Conservation (phyloP, 768 basidiomycete species). For the Phanerochaete sordida region DNA sequence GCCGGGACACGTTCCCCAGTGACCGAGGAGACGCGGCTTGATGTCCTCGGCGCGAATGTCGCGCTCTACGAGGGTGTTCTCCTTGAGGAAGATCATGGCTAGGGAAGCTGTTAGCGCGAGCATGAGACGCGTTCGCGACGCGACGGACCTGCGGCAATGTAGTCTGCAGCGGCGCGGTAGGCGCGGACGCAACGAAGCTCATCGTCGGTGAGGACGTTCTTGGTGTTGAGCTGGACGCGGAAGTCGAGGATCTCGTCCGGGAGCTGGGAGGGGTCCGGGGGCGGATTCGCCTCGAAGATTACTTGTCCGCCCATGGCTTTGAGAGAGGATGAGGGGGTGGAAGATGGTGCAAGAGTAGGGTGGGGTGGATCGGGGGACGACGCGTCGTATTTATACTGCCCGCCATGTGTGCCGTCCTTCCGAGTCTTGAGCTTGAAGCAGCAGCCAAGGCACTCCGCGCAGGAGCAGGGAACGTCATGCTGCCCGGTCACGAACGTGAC, state of each 20-base stretch:
- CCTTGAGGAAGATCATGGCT: constrained; percentile 85
- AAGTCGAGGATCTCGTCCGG: constrained; percentile 53
- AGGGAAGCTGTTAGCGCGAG: constrained; percentile 4
- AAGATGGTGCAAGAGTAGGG: not conserved
- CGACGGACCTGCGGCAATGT: constrained; percentile 61
- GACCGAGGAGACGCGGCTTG: constrained; percentile 78
- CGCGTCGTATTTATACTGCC: not conserved
- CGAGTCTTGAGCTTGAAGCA: not conserved
- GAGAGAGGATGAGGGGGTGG: not conserved
- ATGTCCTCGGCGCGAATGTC: constrained; percentile 63
- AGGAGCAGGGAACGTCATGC: no score
- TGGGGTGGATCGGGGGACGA: not conserved
- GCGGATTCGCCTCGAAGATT: constrained; percentile 47
- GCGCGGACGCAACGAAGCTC: constrained; percentile 50
- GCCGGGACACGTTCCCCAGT: constrained; percentile 85
- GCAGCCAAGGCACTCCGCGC: not conserved
- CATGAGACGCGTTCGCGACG: not conserved
- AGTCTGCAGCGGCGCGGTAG: constrained; percentile 63
- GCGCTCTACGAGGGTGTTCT: constrained; percentile 65
- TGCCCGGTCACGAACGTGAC: not conserved
- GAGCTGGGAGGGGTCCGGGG: constrained; percentile 65
- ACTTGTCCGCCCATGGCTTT: constrained; percentile 10
- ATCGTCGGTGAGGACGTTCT: constrained; percentile 42
- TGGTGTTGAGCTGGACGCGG: constrained; percentile 44
- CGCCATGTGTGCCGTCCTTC: not conserved